Conservation (phyloP, 768 basidiomycete species). For the Tulasnella sp. region DNA sequence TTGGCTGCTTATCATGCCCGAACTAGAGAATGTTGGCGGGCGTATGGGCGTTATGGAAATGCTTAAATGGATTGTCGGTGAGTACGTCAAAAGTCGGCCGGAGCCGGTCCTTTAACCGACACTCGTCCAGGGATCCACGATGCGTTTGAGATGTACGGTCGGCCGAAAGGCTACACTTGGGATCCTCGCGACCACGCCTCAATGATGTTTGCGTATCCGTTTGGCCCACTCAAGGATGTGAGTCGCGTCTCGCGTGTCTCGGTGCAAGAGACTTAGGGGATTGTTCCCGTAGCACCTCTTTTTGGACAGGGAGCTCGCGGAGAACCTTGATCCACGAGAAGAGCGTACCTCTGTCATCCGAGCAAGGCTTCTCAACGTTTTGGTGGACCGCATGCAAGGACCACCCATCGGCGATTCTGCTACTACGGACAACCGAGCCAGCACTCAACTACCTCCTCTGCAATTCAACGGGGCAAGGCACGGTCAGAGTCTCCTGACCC, state of each 20-base stretch:
- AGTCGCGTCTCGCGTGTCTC: constrained; percentile 25
- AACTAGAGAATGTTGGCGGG: constrained; percentile 44
- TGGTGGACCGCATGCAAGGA: constrained; percentile 50
- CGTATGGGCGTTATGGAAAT: constrained; percentile 62
- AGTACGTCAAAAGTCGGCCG: constrained; percentile 22
- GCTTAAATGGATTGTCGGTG: constrained; percentile 83
- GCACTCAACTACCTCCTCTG: not conserved
- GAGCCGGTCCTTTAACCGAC: not conserved
- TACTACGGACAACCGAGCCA: not conserved
- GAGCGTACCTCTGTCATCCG: constrained; percentile 65
- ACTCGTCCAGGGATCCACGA: constrained; percentile 58
- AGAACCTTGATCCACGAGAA: constrained; percentile 61
- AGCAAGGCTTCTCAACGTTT: constrained; percentile 45
- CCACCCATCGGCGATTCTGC: constrained; percentile 12
- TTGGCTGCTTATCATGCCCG: constrained; percentile 87
- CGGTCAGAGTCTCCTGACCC: constrained; percentile 3
- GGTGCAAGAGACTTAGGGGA: not conserved
- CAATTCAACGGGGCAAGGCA: constrained; percentile 5
- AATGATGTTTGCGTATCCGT: constrained; percentile 91
- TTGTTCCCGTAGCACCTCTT: constrained; percentile 52
- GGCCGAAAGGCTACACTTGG: constrained; percentile 78
- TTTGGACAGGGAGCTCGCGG: constrained; percentile 71
- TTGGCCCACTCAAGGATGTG: constrained; percentile 73
- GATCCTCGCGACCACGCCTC: constrained; percentile 70
- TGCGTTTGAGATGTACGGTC: constrained; percentile 77